These are phyloP conservation scores for Yamadazyma kanchanaburiensis DNA, from an alignment of 1,139 yeast species.

Conservation along the genomic window DNA sequence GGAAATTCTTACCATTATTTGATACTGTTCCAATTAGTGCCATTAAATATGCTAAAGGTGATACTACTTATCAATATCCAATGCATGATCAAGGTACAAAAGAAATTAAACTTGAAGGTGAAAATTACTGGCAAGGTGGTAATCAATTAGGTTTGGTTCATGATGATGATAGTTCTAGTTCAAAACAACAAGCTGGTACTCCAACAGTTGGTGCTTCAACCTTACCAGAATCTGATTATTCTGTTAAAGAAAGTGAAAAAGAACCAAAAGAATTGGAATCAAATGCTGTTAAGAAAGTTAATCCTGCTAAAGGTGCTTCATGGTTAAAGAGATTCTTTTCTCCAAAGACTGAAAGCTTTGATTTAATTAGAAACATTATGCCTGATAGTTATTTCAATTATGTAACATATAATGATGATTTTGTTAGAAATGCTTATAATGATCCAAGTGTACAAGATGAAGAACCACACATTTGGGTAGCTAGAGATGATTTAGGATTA, in stretches of 20 bases:
- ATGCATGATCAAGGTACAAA: slow-evolving; percentile 58
- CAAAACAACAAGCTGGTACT: slow-evolving; percentile 2
- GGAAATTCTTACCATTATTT: slow-evolving; percentile 56
- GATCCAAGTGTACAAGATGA: slow-evolving; percentile 61
- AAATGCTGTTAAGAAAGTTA: slow-evolving; percentile 3
- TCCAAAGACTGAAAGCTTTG: slow-evolving; percentile 40
- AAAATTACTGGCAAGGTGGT: slow-evolving; percentile 47
- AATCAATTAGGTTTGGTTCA: slow-evolving; percentile 34
- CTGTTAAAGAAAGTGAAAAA: slow-evolving; percentile 3
- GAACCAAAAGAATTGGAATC: slow-evolving; percentile 4
- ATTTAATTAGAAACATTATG: slow-evolving; percentile 33
- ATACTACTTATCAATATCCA: slow-evolving; percentile 46
- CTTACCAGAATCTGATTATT: slow-evolving; percentile 5
- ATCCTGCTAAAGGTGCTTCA: slow-evolving; percentile 19
- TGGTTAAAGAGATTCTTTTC: slow-evolving; percentile 38
- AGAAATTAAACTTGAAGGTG: slow-evolving; percentile 56
- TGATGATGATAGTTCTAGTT: slow-evolving; percentile 9
- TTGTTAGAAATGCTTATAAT: slow-evolving; percentile 54
- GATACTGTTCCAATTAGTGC: slow-evolving; percentile 77
- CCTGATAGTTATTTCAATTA: slow-evolving; percentile 41
- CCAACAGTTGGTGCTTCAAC: slow-evolving; percentile 2
- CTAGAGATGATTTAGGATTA: slow-evolving; percentile 67
- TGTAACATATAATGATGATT: slow-evolving; percentile 41
- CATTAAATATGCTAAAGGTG: slow-evolving; percentile 57
- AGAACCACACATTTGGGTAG: slow-evolving; percentile 69